phyloP scores from a whole-genome alignment of 23 red algal species.

The Gracilaria gracilis region DNA sequence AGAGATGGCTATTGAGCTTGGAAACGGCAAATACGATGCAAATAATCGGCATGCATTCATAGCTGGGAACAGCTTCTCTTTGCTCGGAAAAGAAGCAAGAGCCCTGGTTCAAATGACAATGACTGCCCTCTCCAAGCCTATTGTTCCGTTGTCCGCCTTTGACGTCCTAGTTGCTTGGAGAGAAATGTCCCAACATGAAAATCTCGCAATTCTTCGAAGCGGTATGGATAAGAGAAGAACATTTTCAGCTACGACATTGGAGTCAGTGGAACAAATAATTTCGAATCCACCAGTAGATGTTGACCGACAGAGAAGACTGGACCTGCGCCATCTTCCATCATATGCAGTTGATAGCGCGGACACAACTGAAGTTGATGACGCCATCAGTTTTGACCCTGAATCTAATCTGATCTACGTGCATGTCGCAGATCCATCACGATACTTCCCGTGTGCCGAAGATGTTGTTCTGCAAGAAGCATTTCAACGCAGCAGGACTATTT shows the following conservation, averaged over 20 bases:
- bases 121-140: slow-evolving; percentile 40
- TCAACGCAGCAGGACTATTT: slow-evolving; percentile 61
- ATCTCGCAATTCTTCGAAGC: slow-evolving; percentile 39
- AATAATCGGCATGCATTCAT: slow-evolving; percentile 6
- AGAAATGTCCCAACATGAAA: slow-evolving; percentile 65
- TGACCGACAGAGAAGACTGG: slow-evolving; percentile 18
- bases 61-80: slow-evolving; percentile 17
- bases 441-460: slow-evolving; percentile 35
- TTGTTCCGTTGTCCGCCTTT: slow-evolving; percentile 45
- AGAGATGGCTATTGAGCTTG: slow-evolving; percentile 44
- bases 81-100: slow-evolving; percentile 27
- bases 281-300: slow-evolving; percentile 32
- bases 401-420: slow-evolving; percentile 77
- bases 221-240: slow-evolving; percentile 28
- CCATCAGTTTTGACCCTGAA: slow-evolving; percentile 71
- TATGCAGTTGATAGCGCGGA: slow-evolving; percentile 83
- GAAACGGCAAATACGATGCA: neutral
- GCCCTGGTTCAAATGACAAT: slow-evolving; percentile 36
- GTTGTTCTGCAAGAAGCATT: slow-evolving; percentile 64
- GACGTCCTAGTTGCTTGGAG: slow-evolving; percentile 62
- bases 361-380: slow-evolving; percentile 89
- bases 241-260: slow-evolving; percentile 4
- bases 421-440: slow-evolving; percentile 73
- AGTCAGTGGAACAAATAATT: slow-evolving; percentile 14
- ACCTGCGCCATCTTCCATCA: slow-evolving; percentile 60